phyloP scores from a whole-genome alignment of 2,329 filamentous ascomycete genomes.

The Stagonosporopsis rhizophila region DNA sequence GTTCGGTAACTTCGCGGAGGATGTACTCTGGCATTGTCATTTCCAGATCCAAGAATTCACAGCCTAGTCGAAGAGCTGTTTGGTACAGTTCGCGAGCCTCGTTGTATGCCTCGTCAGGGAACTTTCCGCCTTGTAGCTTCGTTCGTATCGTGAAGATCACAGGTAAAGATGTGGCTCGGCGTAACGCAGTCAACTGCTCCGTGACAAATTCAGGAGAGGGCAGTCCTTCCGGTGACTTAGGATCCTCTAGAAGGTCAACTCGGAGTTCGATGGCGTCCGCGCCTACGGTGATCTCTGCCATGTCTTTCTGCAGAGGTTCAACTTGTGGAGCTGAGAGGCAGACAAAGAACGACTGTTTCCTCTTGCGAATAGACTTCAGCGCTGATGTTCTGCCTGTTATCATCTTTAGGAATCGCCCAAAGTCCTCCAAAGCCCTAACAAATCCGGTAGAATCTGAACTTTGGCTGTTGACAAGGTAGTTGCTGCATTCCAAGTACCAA shows the following conservation, averaged over 20 bases:
- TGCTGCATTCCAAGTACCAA: conserved; percentile 93
- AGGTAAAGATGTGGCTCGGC: conserved; percentile 74
- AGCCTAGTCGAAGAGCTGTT: conserved; percentile 79
- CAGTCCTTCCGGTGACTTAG: conserved; percentile 62
- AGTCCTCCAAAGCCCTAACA: conserved; percentile 68
- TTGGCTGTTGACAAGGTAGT: conserved; percentile 89
- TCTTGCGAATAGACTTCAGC: conserved; percentile 67
- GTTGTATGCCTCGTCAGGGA: conserved; percentile 77
- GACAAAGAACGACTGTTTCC: conserved; percentile 85
- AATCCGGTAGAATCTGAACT: conserved; percentile 60
- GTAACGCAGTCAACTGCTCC: conserved; percentile 80
- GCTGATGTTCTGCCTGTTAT: conserved; percentile 67
- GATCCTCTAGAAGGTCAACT: conserved; percentile 86
- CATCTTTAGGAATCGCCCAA: conserved; percentile 73
- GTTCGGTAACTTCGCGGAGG: conserved; percentile 71
- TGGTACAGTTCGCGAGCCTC: conserved; percentile 77
- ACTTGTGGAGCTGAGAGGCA: conserved; percentile 85
- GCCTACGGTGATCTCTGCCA: conserved; percentile 79
- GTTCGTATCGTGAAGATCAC: conserved; percentile 94
- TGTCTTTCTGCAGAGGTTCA: conserved; percentile 64
- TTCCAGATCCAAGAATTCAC: conserved; percentile 93
- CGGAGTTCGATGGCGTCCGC: conserved; percentile 92
- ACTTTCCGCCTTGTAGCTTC: conserved; percentile 82
- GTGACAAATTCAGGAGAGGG: conserved; percentile 77
- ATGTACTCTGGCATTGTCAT: conserved; percentile 83